Evolutionary conservation across 768 basidiomycete genomes (phyloP).

Genomic region (Suillus americanus): DNA sequence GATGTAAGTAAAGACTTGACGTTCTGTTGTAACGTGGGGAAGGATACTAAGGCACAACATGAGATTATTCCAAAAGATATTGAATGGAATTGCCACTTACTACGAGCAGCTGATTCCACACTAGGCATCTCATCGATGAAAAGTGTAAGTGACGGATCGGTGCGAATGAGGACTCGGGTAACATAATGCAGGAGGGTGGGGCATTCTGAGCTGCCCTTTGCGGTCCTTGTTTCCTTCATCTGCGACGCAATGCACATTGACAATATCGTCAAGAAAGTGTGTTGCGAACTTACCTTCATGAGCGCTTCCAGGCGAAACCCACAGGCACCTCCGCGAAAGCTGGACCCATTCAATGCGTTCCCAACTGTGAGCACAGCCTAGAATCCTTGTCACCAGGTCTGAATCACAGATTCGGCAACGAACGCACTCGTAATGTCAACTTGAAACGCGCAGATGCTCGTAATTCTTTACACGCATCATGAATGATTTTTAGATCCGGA

Average conservation of each 20-base stretch:
- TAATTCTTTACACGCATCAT: slow-evolving; percentile 70
- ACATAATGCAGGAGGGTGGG: slow-evolving; percentile 92
- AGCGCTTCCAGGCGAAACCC: slow-evolving; percentile 87
- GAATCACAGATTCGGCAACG: neutral
- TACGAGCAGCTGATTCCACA: slow-evolving; percentile 79
- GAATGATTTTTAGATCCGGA: slow-evolving; percentile 75
- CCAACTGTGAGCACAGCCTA: slow-evolving; percentile 77
- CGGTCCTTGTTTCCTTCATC: slow-evolving; percentile 84
- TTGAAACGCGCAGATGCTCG: slow-evolving; percentile 64
- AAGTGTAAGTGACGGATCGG: slow-evolving; percentile 60
- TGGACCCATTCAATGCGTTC: slow-evolving; percentile 79
- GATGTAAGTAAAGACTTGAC: slow-evolving; percentile 60
- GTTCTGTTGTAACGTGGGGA: slow-evolving; percentile 58
- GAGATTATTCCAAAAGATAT: neutral
- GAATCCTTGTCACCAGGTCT: slow-evolving; percentile 1
- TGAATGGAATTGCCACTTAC: slow-evolving; percentile 36
- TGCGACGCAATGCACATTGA: slow-evolving; percentile 27
- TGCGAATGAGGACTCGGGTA: slow-evolving; percentile 69
- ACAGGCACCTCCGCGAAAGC: slow-evolving; percentile 78
- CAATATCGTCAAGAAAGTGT: neutral
- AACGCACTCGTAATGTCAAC: slow-evolving; percentile 61
- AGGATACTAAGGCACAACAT: slow-evolving; percentile 55
- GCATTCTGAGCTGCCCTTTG: slow-evolving; percentile 62
- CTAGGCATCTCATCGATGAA: slow-evolving; percentile 83
- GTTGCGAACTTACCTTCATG: slow-evolving; percentile 56